A percentile compares a stretch with the other conserved stretches of the same genome.
Conservation (phyloP, 202 grass and related monocot species). For the Zoysia matrella region DNA sequence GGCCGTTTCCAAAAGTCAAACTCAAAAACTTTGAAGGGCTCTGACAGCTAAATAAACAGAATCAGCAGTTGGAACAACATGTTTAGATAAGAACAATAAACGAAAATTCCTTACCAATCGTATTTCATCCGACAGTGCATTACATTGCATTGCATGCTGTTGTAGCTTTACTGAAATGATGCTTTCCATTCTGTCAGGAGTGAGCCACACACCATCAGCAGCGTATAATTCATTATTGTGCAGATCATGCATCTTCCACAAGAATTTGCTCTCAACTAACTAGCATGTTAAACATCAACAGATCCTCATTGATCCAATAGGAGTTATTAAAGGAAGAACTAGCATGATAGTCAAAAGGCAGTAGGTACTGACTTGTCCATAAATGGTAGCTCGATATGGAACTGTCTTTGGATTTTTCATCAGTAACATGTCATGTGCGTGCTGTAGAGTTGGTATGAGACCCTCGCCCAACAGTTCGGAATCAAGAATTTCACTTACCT, state of each 20-base stretch:
- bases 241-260: conserved; percentile 90
- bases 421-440: conserved; percentile 80
- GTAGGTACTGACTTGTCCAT: conserved; percentile 61
- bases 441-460: conserved; percentile 90
- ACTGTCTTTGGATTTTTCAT: conserved; percentile 68
- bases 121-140: conserved; percentile 72
- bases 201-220: conserved; percentile 77
- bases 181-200: conserved; percentile 52
- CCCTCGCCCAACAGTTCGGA: conserved; percentile 96
- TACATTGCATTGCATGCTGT: conserved; percentile 91
- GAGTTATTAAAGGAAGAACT: background rate
- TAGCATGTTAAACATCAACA: conserved; percentile 49
- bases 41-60: conserved; percentile 74
- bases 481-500: conserved; percentile 96
- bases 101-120: conserved; percentile 60
- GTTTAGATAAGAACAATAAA: conserved; percentile 26
- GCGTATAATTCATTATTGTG: conserved; percentile 72
- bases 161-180: conserved; percentile 68
- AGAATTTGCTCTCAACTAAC: conserved; percentile 84
- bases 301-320: background rate
- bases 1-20: conserved; percentile 93
- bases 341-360: conserved; percentile 10
- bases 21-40: conserved; percentile 98
- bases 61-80: conserved; percentile 41
- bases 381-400: conserved; percentile 81